Evolutionary conservation across 2,329 filamentous ascomycete species (phyloP), one percentile per base, ranked within the genome.

Genomic region (Penicillium nordicum): DNA sequence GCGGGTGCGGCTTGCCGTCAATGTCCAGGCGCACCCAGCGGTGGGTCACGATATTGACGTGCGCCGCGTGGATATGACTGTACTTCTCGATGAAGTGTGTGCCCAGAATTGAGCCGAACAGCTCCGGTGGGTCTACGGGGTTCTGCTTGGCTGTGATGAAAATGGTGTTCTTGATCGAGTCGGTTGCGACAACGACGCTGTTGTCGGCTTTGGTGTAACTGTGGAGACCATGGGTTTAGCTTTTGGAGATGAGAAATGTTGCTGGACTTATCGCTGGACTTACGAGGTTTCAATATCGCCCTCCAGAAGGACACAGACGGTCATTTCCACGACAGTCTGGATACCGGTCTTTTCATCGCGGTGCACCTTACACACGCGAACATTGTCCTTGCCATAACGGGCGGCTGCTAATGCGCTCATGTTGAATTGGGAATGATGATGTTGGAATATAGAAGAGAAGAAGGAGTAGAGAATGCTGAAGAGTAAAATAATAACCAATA

Each of bases 91-190:
- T 78, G 79, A 97, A 97, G 81, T 99, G 94, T 64, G 85, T 83
- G 66, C 89, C 92, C 51, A 99, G 80, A 66, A 89, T 88, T 68
- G 88, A 84, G 64, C 89, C 93, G 74, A 90, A 99, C 61, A 96
- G 86, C 80, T 99, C 94, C 0, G 94, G 93, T 16, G 94, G 92
- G 66, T 88, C 91, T 67, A 99, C 89, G 34, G 92, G 90, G 79
- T 95, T 82, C 78, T 95, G 88, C 80, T 96, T 97, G 70, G 94
- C 93, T 71, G 90, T 88, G 78, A 99, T 92, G 81, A 94, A 96
- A 72, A 90, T 87, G 67, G 89, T 97, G 79, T 99, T 96, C 81
- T 99, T 99, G 79, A 97, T 96, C 27, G 92, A 93, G 77, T 99
- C 94, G 59, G 94, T 99, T 62, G 94, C 92, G 59, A 99, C 93